Evolutionary conservation across 1,139 yeast genomes (phyloP), one percentile per base, ranked within the genome.

Genomic region (Saccharomyces hybrid): DNA sequence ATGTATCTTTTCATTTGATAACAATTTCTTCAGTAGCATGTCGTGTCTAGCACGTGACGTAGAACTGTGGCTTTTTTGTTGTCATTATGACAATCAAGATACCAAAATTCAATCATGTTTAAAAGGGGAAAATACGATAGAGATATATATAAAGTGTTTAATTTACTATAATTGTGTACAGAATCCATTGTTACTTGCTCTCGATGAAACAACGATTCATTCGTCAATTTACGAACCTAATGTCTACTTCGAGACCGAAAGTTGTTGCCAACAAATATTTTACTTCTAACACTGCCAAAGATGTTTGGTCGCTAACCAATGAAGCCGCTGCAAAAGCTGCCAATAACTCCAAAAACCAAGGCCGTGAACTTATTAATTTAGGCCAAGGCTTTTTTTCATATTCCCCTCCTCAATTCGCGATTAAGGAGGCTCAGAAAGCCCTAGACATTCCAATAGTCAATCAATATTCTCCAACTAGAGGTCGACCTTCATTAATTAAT

Each of bases 361-460:
- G 89, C 16, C 77, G 84, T 60, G 85, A 88, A 49, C 82, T 91
- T 54, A 84, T 85, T 60, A 93, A 93, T 64, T 78, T 93, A 57
- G 99, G 99, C 42, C 99, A 93, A 71, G 99, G 99, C 1, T 93
- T 93, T 72, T 93, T 93, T 76, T 88, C 96, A 1, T 93, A 91
- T 69, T 81, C 90, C 46, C 97, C 98, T 2, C 99, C 99, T 0
- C 81, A 81, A 23, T 93, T 93, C 72, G 96, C 96, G 13, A 76
- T 87, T 57, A 77, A 81, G 16, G 95, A 96, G 2, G 95, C 93
- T n/a, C 79, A 81, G 60, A 77, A 79, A 48, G 93, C 96, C 0
- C 76, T 91, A 53, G 81, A 81, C 49, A 75, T 75, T 41, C 85
- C 97, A 6, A 78, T 83, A 59, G 82, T 81, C 69, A 91, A 93